Evolutionary conservation across 2,329 filamentous ascomycete species (phyloP), one percentile per base, ranked within the genome.

Genomic region (Dothistroma pini): DNA sequence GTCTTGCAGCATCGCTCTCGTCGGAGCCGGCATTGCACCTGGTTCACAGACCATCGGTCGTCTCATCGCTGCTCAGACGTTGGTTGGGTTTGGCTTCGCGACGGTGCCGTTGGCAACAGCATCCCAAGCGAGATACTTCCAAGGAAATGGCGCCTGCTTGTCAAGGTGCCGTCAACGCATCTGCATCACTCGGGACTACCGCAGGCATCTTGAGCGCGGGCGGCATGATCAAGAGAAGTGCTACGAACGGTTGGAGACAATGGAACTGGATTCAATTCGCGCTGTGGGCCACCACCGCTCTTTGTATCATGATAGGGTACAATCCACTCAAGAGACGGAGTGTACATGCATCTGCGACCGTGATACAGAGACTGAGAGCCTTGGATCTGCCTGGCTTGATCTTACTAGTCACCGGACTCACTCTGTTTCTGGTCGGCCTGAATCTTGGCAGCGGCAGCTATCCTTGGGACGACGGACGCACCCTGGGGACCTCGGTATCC

Each of bases 401-500:
- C 14, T 55, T 69, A 9, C 61, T 68, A 0, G 62, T 59, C 7
- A 35, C 65, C n/a, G 67, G 65, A 5, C 44, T 69, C 21, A 60
- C 65, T 4, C 56, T 68, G n/a, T 63, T 69, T 44, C 56, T 68
- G 7, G 41, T 58, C 22, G 74, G 71, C 31, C 60, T 75, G 32
- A 71, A 68, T 48, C 70, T 74, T 66, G 72, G 73, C 8, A 72
- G 73, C 11, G 64, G 64, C 1, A 59, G 65, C 10, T 75, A 74
- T 63, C 69, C 70, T 1, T 76, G 75, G 75, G 70, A 68, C 44
- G 68, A 66, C 29, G 67, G 58, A 9, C 70, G 71, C 22, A 70
- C 73, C 2, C 69, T 76, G 8, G 72, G 67, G 4, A 69, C 72
- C 0, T 61, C 75, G 0, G 69, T 75, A 19, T 65, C 63, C 47